Conservation (phyloP, 208 protist genomes). For the Trypanosoma grayi region DNA sequence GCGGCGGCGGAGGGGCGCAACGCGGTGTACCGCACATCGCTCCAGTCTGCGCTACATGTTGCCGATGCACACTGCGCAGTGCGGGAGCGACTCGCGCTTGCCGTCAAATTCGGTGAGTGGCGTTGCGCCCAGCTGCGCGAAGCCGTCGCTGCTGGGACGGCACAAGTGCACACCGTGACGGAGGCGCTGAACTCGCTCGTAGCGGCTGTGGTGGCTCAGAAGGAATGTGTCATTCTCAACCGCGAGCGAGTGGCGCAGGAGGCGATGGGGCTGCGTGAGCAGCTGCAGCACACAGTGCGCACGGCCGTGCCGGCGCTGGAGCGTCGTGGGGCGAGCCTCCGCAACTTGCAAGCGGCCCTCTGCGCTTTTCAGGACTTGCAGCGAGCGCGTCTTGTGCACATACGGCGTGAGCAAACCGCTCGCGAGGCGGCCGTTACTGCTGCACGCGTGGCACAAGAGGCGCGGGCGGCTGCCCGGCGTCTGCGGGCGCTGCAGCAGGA, state of each 20-base stretch:
- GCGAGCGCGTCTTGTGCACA: neutral
- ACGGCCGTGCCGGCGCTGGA: neutral
- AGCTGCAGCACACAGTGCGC: slow-evolving; percentile 5
- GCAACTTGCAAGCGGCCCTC: neutral
- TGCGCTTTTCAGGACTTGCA: neutral
- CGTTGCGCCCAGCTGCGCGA: neutral
- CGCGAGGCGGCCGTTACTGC: neutral
- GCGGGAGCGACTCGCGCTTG: slow-evolving; percentile 1
- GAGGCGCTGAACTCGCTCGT: neutral
- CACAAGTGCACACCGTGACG: neutral
- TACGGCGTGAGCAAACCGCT: neutral
- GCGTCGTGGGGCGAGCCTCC: neutral
- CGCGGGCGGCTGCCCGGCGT: slow-evolving; percentile 23
- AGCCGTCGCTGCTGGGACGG: neutral
- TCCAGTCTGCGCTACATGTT: slow-evolving; percentile 9
- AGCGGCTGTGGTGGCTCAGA: neutral
- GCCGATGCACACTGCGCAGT: neutral
- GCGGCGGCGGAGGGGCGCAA: neutral
- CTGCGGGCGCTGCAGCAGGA: slow-evolving; percentile 23
- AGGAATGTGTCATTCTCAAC: neutral
- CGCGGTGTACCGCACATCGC: neutral
- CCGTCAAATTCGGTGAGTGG: slow-evolving; percentile 4
- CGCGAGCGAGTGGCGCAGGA: neutral
- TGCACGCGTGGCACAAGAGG: slow-evolving; percentile 12
- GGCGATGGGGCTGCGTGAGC: slow-evolving; percentile 1